phyloP scores from a whole-genome alignment of 129 eudicot species.

The Saposhnikovia divaricata region DNA sequence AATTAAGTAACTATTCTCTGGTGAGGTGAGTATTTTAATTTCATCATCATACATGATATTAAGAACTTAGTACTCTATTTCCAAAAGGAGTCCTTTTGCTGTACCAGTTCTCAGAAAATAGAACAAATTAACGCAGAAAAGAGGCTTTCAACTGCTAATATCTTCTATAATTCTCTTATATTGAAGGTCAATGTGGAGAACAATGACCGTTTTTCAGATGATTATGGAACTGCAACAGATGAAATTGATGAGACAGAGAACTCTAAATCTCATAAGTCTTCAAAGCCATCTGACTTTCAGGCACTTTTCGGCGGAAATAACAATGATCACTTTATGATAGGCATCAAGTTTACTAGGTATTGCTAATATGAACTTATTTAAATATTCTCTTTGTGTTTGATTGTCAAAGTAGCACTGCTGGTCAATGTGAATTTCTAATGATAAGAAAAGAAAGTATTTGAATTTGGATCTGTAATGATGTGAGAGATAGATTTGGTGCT shows the following conservation, averaged over 20 bases:
- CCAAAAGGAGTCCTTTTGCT: neutral
- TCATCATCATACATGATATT: neutral
- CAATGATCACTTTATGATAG: conserved; percentile 73
- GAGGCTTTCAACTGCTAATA: conserved; percentile 2
- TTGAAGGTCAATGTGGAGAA: conserved; percentile 64
- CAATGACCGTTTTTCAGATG: conserved; percentile 54
- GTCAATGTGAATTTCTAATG: neutral
- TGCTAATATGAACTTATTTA: conserved; percentile 2
- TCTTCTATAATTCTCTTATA: conserved; percentile 3
- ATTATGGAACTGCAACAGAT: conserved; percentile 50
- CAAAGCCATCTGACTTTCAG: conserved; percentile 74
- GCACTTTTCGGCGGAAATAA: conserved; percentile 68
- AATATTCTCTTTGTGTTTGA: neutral
- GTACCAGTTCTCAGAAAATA: neutral
- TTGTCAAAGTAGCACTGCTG: neutral
- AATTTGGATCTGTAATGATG: neutral
- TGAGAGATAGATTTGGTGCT: neutral
- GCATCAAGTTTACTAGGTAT: conserved; percentile 79
- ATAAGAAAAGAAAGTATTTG: neutral
- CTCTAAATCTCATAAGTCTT: conserved; percentile 34
- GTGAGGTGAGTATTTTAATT: neutral
- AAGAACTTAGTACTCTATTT: neutral
- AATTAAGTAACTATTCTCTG: neutral
- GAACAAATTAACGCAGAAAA: neutral
- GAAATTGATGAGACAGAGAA: conserved; percentile 35